These are phyloP conservation scores for Populus hybrid DNA, from an alignment of 441 rosid species.

Conservation along the genomic window DNA sequence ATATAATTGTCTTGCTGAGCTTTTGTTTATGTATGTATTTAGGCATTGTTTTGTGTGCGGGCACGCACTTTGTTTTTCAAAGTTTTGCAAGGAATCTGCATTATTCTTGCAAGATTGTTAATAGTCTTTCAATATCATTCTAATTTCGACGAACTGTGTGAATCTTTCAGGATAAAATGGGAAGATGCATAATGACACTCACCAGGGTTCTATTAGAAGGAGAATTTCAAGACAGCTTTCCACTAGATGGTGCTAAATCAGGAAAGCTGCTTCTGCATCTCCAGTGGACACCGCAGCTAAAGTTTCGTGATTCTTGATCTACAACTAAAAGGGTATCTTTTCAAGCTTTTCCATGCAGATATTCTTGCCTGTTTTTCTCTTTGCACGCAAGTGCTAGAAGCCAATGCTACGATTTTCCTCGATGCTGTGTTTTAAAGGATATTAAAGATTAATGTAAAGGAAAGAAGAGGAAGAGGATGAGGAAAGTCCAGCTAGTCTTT, in stretches of 20 bases:
- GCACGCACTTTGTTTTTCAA: no score
- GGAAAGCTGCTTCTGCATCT: conserved; percentile 64
- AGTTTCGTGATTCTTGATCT: conserved; percentile 49
- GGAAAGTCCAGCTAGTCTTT: background rate
- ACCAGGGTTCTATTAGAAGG: conserved; percentile 53
- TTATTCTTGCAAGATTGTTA: background rate
- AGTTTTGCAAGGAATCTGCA: background rate
- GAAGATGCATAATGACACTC: conserved; percentile 48
- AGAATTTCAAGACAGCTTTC: conserved; percentile 58
- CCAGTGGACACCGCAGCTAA: conserved; percentile 76
- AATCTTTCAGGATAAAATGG: conserved; percentile 66
- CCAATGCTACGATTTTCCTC: background rate
- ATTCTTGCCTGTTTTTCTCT: background rate
- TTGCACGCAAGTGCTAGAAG: background rate
- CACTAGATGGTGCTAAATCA: conserved; percentile 58
- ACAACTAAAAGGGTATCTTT: background rate
- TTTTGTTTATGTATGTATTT: no score
- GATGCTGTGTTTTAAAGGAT: conserved; percentile 3
- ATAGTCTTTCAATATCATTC: no score
- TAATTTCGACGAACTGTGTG: background rate
- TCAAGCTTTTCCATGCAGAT: background rate
- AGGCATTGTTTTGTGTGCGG: background rate
- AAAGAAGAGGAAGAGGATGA: background rate
- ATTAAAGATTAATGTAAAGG: background rate
- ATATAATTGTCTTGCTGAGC: background rate